phyloP scores from a whole-genome alignment of 371 early-diverging fungal genomes.

The Mucor mucedo region DNA sequence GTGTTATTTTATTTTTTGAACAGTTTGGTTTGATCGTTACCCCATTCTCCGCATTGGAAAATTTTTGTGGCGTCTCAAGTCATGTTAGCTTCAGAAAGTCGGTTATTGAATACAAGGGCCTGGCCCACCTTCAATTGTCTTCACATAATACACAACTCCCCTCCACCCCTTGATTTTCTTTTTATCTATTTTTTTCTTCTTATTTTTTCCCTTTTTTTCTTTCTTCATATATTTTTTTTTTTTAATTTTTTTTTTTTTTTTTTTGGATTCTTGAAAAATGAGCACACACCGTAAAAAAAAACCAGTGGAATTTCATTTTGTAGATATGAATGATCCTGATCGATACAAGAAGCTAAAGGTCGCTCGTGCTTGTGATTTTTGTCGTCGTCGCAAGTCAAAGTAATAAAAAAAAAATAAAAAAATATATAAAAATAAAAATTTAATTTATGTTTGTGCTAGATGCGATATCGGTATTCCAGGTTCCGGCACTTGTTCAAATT shows the following conservation, averaged over 20 bases:
- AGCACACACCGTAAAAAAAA: slow-evolving; percentile 32
- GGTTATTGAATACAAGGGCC: slow-evolving; percentile 19
- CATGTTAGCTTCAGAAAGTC: background rate
- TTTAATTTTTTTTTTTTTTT: slow-evolving; percentile 7
- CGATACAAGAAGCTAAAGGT: slow-evolving; percentile 52
- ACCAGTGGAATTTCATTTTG: slow-evolving; percentile 41
- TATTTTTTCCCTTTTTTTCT: slow-evolving; percentile 15
- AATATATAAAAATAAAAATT: background rate
- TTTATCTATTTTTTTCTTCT: slow-evolving; percentile 10
- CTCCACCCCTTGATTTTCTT: slow-evolving; percentile 18
- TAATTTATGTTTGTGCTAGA: slow-evolving; percentile 20
- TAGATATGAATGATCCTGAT: slow-evolving; percentile 50
- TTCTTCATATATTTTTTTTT: background rate
- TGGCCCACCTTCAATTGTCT: slow-evolving; percentile 16
- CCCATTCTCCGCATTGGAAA: slow-evolving; percentile 9
- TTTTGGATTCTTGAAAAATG: slow-evolving; percentile 8
- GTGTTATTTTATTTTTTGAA: background rate
- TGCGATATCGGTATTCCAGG: slow-evolving; percentile 47
- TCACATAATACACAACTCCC: background rate
- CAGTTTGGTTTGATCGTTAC: background rate
- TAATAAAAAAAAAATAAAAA: background rate
- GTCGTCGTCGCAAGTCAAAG: slow-evolving; percentile 34
- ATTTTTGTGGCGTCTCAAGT: slow-evolving; percentile 13
- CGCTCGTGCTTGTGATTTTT: slow-evolving; percentile 47
- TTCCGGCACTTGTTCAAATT: slow-evolving; percentile 46